Base-by-base conservation (phyloP, 2,329 filamentous ascomycete genomes). In the Fusarium piperis region DNA sequence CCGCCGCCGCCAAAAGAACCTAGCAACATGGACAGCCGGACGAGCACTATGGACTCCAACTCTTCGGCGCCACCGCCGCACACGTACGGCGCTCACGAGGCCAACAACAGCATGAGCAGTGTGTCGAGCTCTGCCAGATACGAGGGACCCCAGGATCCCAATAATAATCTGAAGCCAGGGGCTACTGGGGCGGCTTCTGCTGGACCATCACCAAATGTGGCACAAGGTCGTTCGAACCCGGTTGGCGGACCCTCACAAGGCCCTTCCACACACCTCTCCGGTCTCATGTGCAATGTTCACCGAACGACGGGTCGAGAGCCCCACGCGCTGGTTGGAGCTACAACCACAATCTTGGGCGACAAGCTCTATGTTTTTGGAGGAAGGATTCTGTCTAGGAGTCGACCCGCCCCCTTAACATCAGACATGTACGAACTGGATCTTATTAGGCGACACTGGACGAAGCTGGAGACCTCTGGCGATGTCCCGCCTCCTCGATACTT, bases 351-450 rank as follows among this genome's bases (percentile, higher is more conserved):
- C 53, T 82, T 99, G 2, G 96, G 95, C 30, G 96, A 99, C 81
- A 98, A 97, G 81, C 87, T 99, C 23, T 99, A 97, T 80, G 95
- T 98, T 4, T 99, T 98, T 84, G 96, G 96, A 52, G 96, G 96
- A 9, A 89, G 95, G 59, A 90, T 97, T 74, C 83, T 98, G 58
- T 98, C 96, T 15, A 87, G 94, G 73, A 95, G 91, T 71, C 90
- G 93, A 62, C 94, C 95, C 10, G 86, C 88, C 7, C 92, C 94
- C 57, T 84, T 99, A 68, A 98, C 95, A 1, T 92, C 94, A 7
- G 94, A 98, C 77, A 85, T 99, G 66, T 98, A 97, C 81, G 95
- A 98, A 80, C 85, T 99, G 62, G 95, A 99, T 80, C 87, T 99
- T 51, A 93, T 98, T 70, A 89, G 92, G 60, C 89, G 96, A 64